A percentile compares a stretch with the other conserved stretches of the same genome.
Conservation (phyloP, 2,329 filamentous ascomycete genomes). For the Fusarium sp. region DNA sequence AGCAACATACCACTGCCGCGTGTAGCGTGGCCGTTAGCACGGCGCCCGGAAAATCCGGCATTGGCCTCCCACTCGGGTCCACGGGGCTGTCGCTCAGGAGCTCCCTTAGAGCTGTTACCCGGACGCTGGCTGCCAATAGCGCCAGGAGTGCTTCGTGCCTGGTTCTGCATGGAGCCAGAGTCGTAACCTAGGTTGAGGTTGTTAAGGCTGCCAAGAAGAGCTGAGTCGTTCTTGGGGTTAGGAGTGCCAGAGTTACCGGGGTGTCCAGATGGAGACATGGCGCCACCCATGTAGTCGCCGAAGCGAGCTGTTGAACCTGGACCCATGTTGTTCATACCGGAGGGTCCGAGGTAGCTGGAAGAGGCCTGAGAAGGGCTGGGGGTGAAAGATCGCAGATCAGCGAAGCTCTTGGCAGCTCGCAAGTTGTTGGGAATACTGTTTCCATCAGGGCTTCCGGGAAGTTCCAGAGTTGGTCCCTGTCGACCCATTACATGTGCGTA, state of each 20-base stretch:
- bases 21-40: conserved; percentile 71
- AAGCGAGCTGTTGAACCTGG: conserved; percentile 56
- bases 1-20: conserved; percentile 69
- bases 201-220: conserved; percentile 62
- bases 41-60: conserved; percentile 66
- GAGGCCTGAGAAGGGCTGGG: conserved; percentile 89
- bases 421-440: conserved; percentile 79
- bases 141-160: conserved; percentile 64
- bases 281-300: conserved; percentile 59
- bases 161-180: conserved; percentile 54
- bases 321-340: conserved; percentile 68
- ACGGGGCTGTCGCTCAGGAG: conserved; percentile 73
- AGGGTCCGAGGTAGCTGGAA: conserved; percentile 75
- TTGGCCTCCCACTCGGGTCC: conserved; percentile 72
- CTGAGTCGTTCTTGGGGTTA: conserved; percentile 55
- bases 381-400: conserved; percentile 93
- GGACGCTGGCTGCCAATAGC: conserved; percentile 76
- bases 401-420: conserved; percentile 94
- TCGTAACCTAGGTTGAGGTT: conserved; percentile 67
- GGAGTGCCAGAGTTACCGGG: conserved; percentile 55
- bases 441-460: conserved; percentile 81
- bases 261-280: conserved; percentile 53
- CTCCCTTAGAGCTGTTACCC: conserved; percentile 55
- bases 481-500: conserved; percentile 80
- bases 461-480: conserved; percentile 86